Evolutionary conservation across 257 asterid species (phyloP), one percentile per base, ranked within the genome.

Genomic region (Sherardia arvensis): DNA sequence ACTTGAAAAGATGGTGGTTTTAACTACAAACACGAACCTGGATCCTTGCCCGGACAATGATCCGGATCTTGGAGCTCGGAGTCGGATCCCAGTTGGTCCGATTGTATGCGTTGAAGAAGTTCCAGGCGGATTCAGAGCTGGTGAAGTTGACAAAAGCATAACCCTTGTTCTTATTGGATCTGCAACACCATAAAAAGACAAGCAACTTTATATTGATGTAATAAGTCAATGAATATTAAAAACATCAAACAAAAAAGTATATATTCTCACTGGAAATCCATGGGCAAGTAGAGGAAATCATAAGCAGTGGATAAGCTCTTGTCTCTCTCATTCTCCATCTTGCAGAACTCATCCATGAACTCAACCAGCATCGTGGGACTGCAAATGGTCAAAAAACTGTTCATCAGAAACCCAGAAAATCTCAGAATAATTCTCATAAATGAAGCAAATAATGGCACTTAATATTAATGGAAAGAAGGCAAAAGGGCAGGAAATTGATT

Each of bases 131-230:
- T 45, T 9, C 38, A 0, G 87, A 61, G 18, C 62, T 62, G 1
- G 85, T 84, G 72, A 88, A 85, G 74, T 88, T 88, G 0, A 85
- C 86, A 59, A 88, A 88, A 3, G 95, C 96, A 66, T 75, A 88
- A 0, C 96, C 96, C 66, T 78, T 73, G 61, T 85, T 69, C n/a
- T 15, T 70, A 10, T 51, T 62, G 3, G 74, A 76, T 40, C 96
- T 85, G 74, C 40, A 68, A 57, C 12, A 5, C 28, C 8, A 18
- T 48, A n/a, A n/a, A n/a, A n/a, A n/a, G n/a, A n/a, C n/a, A n/a
- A n/a, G n/a, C n/a, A n/a, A n/a, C n/a, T n/a, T n/a, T n/a, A n/a
- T n/a, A n/a, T n/a, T n/a, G n/a, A n/a, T n/a, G n/a, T n/a, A n/a
- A n/a, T n/a, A n/a, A n/a, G n/a, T n/a, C n/a, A n/a, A n/a, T n/a